Percentiles rank a stretch among this genome's conserved stretches.
Evolutionary conservation across 352 stramenopile species (phyloP).

Genomic region (Phytophthora capsici): DNA sequence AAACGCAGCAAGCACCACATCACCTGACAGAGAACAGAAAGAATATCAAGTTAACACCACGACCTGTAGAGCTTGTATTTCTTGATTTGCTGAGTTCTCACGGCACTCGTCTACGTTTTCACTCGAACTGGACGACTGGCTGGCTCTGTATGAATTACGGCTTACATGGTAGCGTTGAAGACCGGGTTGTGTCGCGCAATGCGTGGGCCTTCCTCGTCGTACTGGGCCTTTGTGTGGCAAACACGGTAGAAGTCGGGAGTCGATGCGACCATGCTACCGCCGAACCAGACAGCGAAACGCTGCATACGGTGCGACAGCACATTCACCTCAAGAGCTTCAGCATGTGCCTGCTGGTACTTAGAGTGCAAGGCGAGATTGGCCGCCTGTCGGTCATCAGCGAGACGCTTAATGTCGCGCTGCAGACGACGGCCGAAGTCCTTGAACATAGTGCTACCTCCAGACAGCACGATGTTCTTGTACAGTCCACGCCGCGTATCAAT

Average conservation of each 20-base stretch:
- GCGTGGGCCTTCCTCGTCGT: constrained; percentile 95
- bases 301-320: constrained; percentile 96
- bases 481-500: constrained; percentile 94
- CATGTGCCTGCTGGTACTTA: constrained; percentile 68
- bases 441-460: constrained; percentile 96
- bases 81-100: constrained; percentile 22
- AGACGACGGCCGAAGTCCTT: constrained; percentile 96
- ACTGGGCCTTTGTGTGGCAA: constrained; percentile 97
- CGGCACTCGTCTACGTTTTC: constrained; percentile 33
- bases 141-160: background rate
- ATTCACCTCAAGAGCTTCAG: constrained; percentile 91
- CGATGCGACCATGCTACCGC: constrained; percentile 94
- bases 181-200: constrained; percentile 96
- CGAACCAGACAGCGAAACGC: constrained; percentile 96
- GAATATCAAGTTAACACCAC: constrained; percentile 17
- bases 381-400: constrained; percentile 91
- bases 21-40: background rate
- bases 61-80: constrained; percentile 37
- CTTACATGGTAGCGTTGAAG: constrained; percentile 94
- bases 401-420: constrained; percentile 94
- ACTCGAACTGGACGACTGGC: constrained; percentile 25
- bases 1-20: no score
- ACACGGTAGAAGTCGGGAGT: constrained; percentile 94
- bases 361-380: constrained; percentile 85
- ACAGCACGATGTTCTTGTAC: constrained; percentile 98